Evolutionary conservation across 2,329 filamentous ascomycete genomes (phyloP).

Genomic region (Sphaerulina populicola): DNA sequence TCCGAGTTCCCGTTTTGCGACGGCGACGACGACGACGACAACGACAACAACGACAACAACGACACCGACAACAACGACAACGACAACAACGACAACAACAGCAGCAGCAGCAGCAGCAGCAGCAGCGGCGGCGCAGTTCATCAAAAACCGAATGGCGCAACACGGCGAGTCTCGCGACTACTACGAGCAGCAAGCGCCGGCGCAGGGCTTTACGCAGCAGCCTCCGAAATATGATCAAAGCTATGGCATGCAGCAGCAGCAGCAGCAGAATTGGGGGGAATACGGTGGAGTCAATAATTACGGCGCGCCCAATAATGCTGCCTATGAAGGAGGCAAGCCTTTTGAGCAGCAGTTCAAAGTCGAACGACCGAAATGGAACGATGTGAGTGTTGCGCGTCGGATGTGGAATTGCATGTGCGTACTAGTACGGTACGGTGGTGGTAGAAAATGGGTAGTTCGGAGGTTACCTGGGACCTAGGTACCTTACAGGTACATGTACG

Average conservation of each 20-base stretch:
- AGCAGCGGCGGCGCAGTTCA: background rate
- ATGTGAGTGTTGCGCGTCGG: slow-evolving; percentile 35
- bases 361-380: slow-evolving; percentile 77
- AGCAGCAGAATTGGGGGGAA: background rate
- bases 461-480: too few relatives aligned
- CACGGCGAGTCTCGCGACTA: slow-evolving; percentile 11
- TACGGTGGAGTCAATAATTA: slow-evolving; percentile 15
- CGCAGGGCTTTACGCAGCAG: slow-evolving; percentile 5
- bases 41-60: background rate
- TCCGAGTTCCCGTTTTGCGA: background rate
- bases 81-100: background rate
- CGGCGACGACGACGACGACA: background rate
- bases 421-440: too few relatives aligned
- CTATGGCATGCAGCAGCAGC: slow-evolving; percentile 19
- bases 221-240: slow-evolving; percentile 13
- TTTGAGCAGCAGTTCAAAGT: slow-evolving; percentile 81
- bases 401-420: background rate
- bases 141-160: slow-evolving; percentile 6
- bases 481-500: background rate
- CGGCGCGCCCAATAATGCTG: slow-evolving; percentile 18
- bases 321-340: slow-evolving; percentile 37
- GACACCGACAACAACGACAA: background rate
- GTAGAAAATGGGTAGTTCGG: too few relatives aligned
- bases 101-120: background rate
- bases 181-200: slow-evolving; percentile 11